phyloP scores from a whole-genome alignment of 2,329 filamentous ascomycete species.

The Exophiala alcalophila region DNA sequence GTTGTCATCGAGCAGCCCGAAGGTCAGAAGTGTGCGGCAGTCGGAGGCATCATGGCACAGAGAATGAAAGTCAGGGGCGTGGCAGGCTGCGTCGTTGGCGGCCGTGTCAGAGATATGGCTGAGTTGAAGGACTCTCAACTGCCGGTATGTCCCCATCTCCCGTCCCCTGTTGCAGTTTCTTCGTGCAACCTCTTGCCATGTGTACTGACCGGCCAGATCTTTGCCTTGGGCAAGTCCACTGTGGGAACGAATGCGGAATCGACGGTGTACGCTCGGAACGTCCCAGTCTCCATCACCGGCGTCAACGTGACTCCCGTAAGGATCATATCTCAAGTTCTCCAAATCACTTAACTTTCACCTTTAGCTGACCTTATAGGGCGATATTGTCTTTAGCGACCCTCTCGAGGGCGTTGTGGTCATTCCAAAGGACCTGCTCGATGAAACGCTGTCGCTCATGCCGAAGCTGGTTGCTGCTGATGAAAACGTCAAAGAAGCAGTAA shows the following conservation, averaged over 20 bases:
- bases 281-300: constrained; percentile 41
- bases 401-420: constrained; percentile 69
- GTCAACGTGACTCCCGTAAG: constrained; percentile 44
- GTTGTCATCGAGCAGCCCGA: constrained; percentile 65
- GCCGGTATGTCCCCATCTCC: constrained; percentile 49
- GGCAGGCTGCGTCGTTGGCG: constrained; percentile 63
- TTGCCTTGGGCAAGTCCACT: constrained; percentile 44
- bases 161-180: constrained; percentile 2
- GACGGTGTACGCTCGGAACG: constrained; percentile 41
- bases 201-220: constrained; percentile 37
- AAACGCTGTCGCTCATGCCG: constrained; percentile 61
- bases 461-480: constrained; percentile 53
- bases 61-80: constrained; percentile 63
- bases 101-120: constrained; percentile 63
- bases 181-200: background rate
- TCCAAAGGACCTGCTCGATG: constrained; percentile 57
- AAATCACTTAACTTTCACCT: background rate
- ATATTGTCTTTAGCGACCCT: constrained; percentile 68
- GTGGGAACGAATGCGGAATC: constrained; percentile 47
- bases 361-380: constrained; percentile 46
- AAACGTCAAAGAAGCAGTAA: constrained; percentile 63
- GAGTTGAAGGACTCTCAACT: constrained; percentile 57
- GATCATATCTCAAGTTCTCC: background rate
- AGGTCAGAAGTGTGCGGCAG: constrained; percentile 65
- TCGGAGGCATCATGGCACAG: constrained; percentile 73